phyloP scores from a whole-genome alignment of 345 rosid species.

The Pugionium cornutum region DNA sequence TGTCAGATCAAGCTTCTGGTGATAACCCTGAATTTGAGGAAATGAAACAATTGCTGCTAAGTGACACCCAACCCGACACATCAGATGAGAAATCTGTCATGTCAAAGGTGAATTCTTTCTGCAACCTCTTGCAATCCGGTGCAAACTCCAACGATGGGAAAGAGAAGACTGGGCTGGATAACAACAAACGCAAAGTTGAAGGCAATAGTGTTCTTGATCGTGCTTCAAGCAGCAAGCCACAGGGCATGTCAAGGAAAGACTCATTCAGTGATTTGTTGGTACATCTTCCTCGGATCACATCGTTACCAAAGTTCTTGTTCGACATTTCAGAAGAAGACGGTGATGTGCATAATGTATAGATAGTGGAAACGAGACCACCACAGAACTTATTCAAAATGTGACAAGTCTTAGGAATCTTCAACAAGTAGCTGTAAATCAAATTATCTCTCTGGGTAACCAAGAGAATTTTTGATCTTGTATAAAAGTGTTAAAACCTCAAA shows the following conservation, averaged over 20 bases:
- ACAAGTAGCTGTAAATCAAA: conserved; percentile 37
- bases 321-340: conserved; percentile 83
- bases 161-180: conserved; percentile 29
- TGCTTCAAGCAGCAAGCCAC: conserved; percentile 49
- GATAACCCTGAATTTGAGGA: conserved; percentile 61
- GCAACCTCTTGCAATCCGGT: conserved; percentile 70
- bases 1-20: conserved; percentile 62
- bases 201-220: conserved; percentile 39
- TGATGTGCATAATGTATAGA: conserved; percentile 45
- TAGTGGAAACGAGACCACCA: not conserved
- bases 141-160: conserved; percentile 39
- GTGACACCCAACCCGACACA: conserved; percentile 59
- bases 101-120: conserved; percentile 94
- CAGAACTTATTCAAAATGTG: not conserved
- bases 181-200: conserved; percentile 32
- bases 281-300: conserved; percentile 81
- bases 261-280: conserved; percentile 75
- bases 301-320: conserved; percentile 84
- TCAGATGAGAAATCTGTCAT: conserved; percentile 88
- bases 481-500: not conserved
- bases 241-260: conserved; percentile 89
- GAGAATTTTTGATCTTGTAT: conserved; percentile 23
- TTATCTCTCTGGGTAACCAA: not conserved
- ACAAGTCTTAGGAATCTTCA: conserved; percentile 7
- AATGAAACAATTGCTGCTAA: conserved; percentile 73